A percentile compares a stretch with the other conserved stretches of the same genome.
Evolutionary conservation across 371 early-diverging fungal genomes (phyloP).

Genomic region (Vairimorpha necatrix): DNA sequence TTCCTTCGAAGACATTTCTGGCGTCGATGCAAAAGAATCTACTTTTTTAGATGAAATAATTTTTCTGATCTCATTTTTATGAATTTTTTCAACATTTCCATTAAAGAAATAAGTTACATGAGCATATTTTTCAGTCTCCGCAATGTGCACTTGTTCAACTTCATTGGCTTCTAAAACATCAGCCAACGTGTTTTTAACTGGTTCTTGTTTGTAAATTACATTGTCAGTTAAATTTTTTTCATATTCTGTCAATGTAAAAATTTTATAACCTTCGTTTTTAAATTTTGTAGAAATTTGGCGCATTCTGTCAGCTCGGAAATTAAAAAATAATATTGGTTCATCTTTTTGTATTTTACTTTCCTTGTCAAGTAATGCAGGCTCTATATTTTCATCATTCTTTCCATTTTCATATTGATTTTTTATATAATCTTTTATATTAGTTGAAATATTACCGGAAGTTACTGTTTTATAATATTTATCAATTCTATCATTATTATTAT

Average conservation of each 20-base stretch:
- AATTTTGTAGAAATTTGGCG: conserved; percentile 72
- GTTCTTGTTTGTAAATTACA: conserved; percentile 78
- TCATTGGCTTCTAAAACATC: conserved; percentile 81
- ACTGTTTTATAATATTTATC: conserved; percentile 82
- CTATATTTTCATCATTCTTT: conserved; percentile 60
- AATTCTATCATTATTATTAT: conserved; percentile 94
- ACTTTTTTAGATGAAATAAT: conserved; percentile 85
- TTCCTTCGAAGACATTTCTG: conserved; percentile 81
- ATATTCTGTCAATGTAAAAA: conserved; percentile 89
- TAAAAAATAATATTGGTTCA: conserved; percentile 81
- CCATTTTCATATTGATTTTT: conserved; percentile 24
- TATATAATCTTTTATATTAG: conserved; percentile 10
- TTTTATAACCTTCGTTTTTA: conserved; percentile 61
- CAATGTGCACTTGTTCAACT: conserved; percentile 80
- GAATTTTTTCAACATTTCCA: conserved; percentile 86
- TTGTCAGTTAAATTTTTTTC: conserved; percentile 82
- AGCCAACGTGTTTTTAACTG: conserved; percentile 86
- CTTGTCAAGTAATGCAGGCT: conserved; percentile 45
- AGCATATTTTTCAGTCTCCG: conserved; percentile 98
- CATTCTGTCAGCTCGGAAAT: conserved; percentile 96
- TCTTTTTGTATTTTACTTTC: conserved; percentile 70
- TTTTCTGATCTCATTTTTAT: conserved; percentile 76
- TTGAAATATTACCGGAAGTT: conserved; percentile 65
- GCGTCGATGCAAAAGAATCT: conserved; percentile 87
- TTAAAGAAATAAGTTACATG: conserved; percentile 99